A percentile compares a stretch with the other conserved stretches of the same genome.
Evolutionary conservation across 2,329 filamentous ascomycete species (phyloP).

Genomic region (Botrytis paeoniae): DNA sequence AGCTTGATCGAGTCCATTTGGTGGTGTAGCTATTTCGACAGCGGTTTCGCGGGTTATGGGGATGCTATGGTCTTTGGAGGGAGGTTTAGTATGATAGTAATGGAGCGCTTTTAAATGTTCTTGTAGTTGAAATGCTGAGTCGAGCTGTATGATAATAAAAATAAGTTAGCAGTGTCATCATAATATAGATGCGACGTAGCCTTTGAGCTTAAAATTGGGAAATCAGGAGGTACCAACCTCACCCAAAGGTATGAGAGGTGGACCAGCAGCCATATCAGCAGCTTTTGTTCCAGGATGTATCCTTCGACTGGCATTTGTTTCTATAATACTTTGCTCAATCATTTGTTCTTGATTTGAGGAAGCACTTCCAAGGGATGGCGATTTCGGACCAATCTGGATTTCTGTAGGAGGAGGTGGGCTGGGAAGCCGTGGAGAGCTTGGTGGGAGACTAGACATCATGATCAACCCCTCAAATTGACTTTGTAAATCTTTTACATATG

Average conservation of each 20-base stretch:
- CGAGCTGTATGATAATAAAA: constrained; percentile 58
- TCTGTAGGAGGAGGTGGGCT: constrained; percentile 94
- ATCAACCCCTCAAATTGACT: constrained; percentile 40
- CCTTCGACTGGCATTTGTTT: constrained; percentile 73
- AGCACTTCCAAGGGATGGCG: constrained; percentile 63
- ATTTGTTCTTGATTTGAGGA: constrained; percentile 56
- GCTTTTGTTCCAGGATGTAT: constrained; percentile 91
- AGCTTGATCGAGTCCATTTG: constrained; percentile 76
- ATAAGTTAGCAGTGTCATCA: constrained; percentile 26
- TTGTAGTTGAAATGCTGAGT: constrained; percentile 95
- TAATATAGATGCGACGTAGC: constrained; percentile 18
- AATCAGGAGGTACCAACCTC: constrained; percentile 58
- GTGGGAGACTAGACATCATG: constrained; percentile 49
- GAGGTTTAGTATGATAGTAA: constrained; percentile 70
- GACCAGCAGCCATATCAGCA: constrained; percentile 89
- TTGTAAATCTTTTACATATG: constrained; percentile 16
- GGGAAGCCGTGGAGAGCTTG: constrained; percentile 86
- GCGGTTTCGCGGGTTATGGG: constrained; percentile 77
- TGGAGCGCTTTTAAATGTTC: constrained; percentile 94
- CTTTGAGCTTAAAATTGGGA: constrained; percentile 2
- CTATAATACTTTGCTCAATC: constrained; percentile 59
- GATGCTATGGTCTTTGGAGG: constrained; percentile 54
- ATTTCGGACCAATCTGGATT: constrained; percentile 82
- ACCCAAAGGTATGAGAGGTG: constrained; percentile 78
- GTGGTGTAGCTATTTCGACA: constrained; percentile 71